phyloP scores from a whole-genome alignment of 208 protist genomes.

The Leishmania turanica region DNA sequence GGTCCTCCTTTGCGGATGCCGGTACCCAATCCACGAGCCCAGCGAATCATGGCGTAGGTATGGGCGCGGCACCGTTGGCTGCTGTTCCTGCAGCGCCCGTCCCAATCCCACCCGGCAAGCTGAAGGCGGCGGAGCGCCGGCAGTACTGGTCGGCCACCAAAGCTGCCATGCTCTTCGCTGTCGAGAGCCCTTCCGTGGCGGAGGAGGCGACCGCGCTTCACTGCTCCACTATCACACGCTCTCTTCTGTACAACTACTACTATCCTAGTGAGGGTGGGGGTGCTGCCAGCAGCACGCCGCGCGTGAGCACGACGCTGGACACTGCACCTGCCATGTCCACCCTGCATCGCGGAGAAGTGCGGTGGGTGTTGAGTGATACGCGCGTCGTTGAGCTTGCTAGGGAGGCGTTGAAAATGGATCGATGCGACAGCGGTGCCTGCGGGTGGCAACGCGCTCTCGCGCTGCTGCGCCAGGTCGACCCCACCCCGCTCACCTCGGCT shows the following conservation, averaged over 20 bases:
- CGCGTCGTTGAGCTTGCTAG: conserved; percentile 31
- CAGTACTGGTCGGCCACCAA: conserved; percentile 27
- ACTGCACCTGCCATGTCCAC: conserved; percentile 7
- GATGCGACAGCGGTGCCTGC: conserved; percentile 2
- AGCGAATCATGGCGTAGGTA: no score
- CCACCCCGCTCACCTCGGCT: conserved; percentile 32
- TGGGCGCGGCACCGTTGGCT: neutral
- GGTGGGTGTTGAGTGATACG: conserved; percentile 31
- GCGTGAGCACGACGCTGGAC: neutral
- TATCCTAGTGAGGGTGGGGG: neutral
- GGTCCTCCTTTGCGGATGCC: neutral
- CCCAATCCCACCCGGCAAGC: neutral
- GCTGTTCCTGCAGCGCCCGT: neutral
- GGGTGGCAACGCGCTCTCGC: conserved; percentile 46
- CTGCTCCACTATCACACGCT: conserved; percentile 32
- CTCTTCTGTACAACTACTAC: conserved; percentile 28
- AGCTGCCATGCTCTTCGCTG: conserved; percentile 63
- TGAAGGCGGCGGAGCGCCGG: conserved; percentile 10
- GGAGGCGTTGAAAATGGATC: conserved; percentile 23
- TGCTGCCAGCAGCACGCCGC: neutral
- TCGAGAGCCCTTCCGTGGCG: conserved; percentile 47
- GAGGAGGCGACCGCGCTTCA: conserved; percentile 68
- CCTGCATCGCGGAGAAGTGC: conserved; percentile 25
- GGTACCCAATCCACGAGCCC: no score
- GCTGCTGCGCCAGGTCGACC: conserved; percentile 33